These are phyloP conservation scores for Fusarium beomiforme DNA, from an alignment of 2,329 filamentous ascomycete species.

Conservation along the genomic window DNA sequence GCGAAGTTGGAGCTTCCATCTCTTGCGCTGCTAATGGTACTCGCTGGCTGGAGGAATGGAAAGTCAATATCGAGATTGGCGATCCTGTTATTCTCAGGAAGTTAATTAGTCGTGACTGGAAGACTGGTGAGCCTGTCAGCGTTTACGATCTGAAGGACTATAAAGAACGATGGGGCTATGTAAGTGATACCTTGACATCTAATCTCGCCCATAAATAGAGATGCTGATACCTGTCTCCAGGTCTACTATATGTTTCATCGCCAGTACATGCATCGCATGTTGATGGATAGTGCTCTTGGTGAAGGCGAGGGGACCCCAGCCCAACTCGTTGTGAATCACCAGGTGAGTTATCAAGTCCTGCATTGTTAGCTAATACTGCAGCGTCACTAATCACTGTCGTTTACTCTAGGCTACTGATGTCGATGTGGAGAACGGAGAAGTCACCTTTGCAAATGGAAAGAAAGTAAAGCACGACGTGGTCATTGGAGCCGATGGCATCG, in stretches of 20 bases:
- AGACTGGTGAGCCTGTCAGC: not conserved
- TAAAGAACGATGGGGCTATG: not conserved
- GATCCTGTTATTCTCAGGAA: not conserved
- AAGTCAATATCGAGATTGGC: not conserved
- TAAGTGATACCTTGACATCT: not conserved
- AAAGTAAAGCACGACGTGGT: not conserved
- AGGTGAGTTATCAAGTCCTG: not conserved
- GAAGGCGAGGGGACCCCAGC: not conserved
- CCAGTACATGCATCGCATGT: constrained; percentile 3
- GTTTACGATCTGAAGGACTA: not conserved
- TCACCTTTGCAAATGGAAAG: not conserved
- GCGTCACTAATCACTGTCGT: rapidly evolving
- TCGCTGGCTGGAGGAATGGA: not conserved
- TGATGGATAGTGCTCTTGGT: not conserved
- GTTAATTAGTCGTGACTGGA: not conserved
- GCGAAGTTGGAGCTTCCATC: not conserved
- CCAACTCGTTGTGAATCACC: not conserved
- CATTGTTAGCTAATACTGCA: not conserved
- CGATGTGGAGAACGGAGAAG: not conserved
- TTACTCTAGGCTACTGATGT: not conserved
- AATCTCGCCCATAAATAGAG: not conserved
- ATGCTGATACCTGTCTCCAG: not conserved
- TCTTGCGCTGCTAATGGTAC: not conserved
- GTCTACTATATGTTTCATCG: not conserved
- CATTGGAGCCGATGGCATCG: not conserved